phyloP scores from a whole-genome alignment of 2,329 filamentous ascomycete species.

The Lasiodiplodia citricola region DNA sequence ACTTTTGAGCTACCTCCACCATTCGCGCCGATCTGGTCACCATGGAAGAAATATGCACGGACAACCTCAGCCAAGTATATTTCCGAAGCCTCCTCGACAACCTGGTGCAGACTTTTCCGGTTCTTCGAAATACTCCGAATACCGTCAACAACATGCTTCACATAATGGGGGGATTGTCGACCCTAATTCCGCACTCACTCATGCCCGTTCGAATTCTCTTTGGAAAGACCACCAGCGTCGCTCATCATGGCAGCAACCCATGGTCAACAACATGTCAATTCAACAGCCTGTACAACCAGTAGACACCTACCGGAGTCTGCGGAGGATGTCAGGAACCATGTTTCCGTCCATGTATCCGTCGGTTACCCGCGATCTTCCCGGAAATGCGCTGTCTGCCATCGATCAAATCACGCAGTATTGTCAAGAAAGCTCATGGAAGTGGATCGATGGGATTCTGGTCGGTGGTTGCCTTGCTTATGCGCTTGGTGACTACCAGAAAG shows the following conservation, averaged over 20 bases:
- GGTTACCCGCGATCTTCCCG: constrained; percentile 1
- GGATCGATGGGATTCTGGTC: constrained; percentile 91
- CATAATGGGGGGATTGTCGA: constrained; percentile 7
- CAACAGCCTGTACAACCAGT: constrained; percentile 14
- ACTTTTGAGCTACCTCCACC: constrained; percentile 54
- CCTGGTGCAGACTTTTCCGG: constrained; percentile 57
- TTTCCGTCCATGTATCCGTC: constrained; percentile 11
- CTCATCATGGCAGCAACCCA: constrained; percentile 22
- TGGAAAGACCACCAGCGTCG: constrained; percentile 22
- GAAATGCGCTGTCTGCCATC: constrained; percentile 42
- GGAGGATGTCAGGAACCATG: constrained; percentile 14
- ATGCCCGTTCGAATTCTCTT: constrained; percentile 1
- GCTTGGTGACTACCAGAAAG: constrained; percentile 80
- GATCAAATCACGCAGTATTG: constrained; percentile 44
- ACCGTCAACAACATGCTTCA: constrained; percentile 3
- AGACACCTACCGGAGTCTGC: constrained; percentile 3
- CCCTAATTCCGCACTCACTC: constrained; percentile 7
- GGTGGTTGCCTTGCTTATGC: constrained; percentile 93
- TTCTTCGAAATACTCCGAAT: constrained; percentile 6
- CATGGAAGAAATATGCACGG: constrained; percentile 41
- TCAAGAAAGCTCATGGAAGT: constrained; percentile 56
- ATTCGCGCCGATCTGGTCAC: constrained; percentile 43
- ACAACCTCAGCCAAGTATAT: constrained; percentile 61
- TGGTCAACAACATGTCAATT: background rate
- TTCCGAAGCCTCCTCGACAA: constrained; percentile 65